Percentiles rank a stretch among this genome's conserved stretches.
Conservation (phyloP, 306 rosid genomes). For the Acmispon strigosus region DNA sequence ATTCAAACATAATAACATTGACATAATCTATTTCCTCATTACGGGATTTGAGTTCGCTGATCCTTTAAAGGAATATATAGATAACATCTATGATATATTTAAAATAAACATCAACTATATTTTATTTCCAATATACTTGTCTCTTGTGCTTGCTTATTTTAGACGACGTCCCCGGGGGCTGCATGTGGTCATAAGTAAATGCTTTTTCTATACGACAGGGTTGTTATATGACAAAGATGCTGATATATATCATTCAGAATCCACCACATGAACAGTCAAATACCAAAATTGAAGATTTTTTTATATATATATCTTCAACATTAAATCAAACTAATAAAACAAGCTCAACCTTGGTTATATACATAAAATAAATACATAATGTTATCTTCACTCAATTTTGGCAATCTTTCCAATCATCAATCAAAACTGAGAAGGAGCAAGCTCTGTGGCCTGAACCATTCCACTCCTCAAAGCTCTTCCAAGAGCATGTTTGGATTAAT, state of each 20-base stretch:
- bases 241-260: constrained; percentile 18
- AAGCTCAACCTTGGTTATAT: constrained; percentile 32
- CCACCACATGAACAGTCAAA: constrained; percentile 28
- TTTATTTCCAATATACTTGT: too few species aligned
- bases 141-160: neutral
- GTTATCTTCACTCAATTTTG: constrained; percentile 28
- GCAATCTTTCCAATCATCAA: constrained; percentile 27
- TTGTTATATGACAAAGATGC: constrained; percentile 7
- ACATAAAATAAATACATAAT: neutral
- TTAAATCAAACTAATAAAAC: constrained; percentile 41
- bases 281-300: constrained; percentile 13
- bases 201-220: constrained; percentile 5
- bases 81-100: too few species aligned
- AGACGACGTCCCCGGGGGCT: neutral
- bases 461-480: constrained; percentile 28
- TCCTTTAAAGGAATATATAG: too few species aligned
- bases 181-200: constrained; percentile 5
- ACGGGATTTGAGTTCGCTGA: too few species aligned
- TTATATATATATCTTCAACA: constrained; percentile 10
- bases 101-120: too few species aligned
- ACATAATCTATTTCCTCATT: too few species aligned
- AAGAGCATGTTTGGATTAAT: neutral
- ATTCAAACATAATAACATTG: too few species aligned
- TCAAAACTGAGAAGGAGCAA: constrained; percentile 2
- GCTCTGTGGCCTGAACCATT: constrained; percentile 29